phyloP scores from a whole-genome alignment of 164 flowering plant genomes.

The Dillenia turbinata region DNA sequence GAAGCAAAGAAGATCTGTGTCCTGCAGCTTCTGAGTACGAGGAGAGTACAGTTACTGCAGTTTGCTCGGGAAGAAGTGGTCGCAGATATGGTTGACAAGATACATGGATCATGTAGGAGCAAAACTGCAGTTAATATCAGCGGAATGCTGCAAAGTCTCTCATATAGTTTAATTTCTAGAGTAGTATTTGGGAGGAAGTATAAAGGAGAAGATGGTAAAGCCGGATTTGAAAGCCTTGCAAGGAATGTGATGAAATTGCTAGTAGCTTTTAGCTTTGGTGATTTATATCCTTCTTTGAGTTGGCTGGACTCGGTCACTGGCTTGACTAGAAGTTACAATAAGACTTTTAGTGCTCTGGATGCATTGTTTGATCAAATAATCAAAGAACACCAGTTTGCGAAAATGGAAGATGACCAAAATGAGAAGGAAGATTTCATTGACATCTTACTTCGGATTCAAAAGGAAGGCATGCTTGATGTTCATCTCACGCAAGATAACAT shows the following conservation, averaged over 20 bases:
- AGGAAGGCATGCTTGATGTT: constrained; percentile 4
- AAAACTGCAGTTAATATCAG: not conserved
- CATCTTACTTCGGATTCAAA: constrained; percentile 22
- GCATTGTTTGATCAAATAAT: constrained; percentile 9
- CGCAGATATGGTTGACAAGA: constrained; percentile 6
- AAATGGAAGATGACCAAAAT: not conserved
- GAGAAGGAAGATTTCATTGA: constrained; percentile 18
- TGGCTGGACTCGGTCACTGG: constrained; percentile 1
- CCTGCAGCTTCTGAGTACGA: too few relatives aligned
- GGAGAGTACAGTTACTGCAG: too few relatives aligned
- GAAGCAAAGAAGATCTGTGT: too few relatives aligned
- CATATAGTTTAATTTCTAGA: constrained; percentile 4
- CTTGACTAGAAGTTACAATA: not conserved
- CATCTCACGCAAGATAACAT: constrained; percentile 11
- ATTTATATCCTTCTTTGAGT: not conserved
- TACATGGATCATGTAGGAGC: not conserved
- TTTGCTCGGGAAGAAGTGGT: constrained; percentile 17
- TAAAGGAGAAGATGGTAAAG: not conserved
- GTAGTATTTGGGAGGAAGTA: not conserved
- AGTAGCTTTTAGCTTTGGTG: not conserved
- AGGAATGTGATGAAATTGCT: not conserved
- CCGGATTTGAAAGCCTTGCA: not conserved
- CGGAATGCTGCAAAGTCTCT: not conserved
- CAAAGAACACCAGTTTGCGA: constrained; percentile 14
- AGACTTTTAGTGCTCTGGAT: not conserved